Evolutionary conservation across 129 eudicot species (phyloP), one percentile per base, ranked within the genome.

Genomic region (Flaveria bidentis): DNA sequence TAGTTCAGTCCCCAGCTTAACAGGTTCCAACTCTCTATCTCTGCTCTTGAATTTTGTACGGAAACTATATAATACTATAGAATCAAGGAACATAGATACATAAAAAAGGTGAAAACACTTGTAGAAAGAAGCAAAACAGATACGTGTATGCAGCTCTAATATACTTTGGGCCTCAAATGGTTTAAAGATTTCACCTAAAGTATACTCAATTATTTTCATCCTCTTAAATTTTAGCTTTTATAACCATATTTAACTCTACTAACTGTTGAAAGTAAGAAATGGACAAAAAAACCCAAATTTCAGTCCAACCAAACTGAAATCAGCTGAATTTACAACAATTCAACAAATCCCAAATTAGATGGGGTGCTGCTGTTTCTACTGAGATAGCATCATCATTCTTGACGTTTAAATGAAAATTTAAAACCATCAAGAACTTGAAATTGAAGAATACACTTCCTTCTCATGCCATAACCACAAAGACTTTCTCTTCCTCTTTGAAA

Each of bases 21-120:
- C 80, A 73, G 84, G 84, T 80, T 74, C 44, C 16, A 66, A 3
- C 56, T 65, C 68, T 64, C 51, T 65, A 39, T 36, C 16, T 30
- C 30, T 26, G 30, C 51, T 50, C 42, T 46, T 16, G 18, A 39
- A 10, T 6, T 6, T 79, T 71, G n/a, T 23, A 39, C 50, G 16
- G 63, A 72, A 50, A 47, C 9, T 41, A 78, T 70, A 15, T 13
- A 18, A 36, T 30, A 30, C 36, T 30, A 30, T 4, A 36, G 9
- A 42, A 28, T 12, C 10, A n/a, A n/a, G 13, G 28, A 70, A 58
- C 50, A 22, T 44, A 46, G 41, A n/a, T 20, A 13, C 2, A 1
- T 49, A 33, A 51, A 39, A 53, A 72, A 11, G 49, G 12, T 53
- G 39, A 39, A 39, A 56, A 55, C 18, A 13, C 4, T 30, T 30